A percentile compares a stretch with the other conserved stretches of the same genome.
Conservation (phyloP, 1,284 basidiomycete genomes). For the Thecaphora thlaspeos region DNA sequence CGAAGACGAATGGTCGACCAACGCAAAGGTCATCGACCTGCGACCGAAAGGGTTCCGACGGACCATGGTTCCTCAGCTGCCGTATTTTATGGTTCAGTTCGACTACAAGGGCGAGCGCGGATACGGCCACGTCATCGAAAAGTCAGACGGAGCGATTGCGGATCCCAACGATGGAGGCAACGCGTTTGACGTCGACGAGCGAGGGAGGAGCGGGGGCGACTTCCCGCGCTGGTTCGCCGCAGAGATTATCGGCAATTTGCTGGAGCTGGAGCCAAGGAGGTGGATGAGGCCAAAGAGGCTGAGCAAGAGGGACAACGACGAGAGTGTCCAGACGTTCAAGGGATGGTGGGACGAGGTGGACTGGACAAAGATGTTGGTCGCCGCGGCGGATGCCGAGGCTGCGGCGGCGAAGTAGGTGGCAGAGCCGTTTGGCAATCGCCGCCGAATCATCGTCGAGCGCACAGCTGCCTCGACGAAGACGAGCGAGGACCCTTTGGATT, state of each 20-base stretch:
- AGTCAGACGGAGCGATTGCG: conserved; percentile 62
- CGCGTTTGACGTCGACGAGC: conserved; percentile 61
- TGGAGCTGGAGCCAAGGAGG: conserved; percentile 80
- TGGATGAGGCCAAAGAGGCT: conserved; percentile 75
- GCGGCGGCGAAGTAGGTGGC: no score
- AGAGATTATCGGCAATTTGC: conserved; percentile 88
- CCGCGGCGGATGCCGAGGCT: conserved; percentile 9
- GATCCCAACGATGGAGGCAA: conserved; percentile 66
- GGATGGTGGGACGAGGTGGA: conserved; percentile 59
- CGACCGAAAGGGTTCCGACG: conserved; percentile 35
- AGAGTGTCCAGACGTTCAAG: conserved; percentile 70
- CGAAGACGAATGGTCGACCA: conserved; percentile 94
- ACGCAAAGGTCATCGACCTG: conserved; percentile 95
- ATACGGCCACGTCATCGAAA: conserved; percentile 73
- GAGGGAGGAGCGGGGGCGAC: conserved; percentile 8
- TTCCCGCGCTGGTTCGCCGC: conserved; percentile 68
- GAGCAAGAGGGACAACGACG: conserved; percentile 64
- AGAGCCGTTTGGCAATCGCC: no score
- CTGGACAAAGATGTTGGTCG: conserved; percentile 57
- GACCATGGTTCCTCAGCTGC: conserved; percentile 82
- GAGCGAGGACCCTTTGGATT: no score
- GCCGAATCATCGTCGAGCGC: no score
- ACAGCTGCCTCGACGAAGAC: no score
- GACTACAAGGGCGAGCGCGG: conserved; percentile 76
- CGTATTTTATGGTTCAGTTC: conserved; percentile 98